Conservation (phyloP, 1,139 yeast species). For the Yamadazyma triangularis region DNA sequence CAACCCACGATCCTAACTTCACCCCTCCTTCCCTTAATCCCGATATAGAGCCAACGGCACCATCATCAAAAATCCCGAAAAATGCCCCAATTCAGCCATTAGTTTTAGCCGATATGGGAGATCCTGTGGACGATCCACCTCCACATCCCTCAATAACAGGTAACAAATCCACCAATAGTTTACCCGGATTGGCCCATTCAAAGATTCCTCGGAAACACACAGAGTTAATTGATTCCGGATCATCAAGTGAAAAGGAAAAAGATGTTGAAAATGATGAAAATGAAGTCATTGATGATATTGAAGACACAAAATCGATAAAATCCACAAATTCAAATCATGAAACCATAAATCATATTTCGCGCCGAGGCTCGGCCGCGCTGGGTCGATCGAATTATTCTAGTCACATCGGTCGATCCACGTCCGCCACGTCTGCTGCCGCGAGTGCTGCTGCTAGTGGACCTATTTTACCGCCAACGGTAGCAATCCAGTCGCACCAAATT, state of each 20-base stretch:
- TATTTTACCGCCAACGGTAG: too few relatives aligned
- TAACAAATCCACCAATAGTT: slow-evolving; percentile 5
- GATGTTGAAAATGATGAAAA: neutral
- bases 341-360: too few relatives aligned
- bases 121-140: slow-evolving; percentile 70
- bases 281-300: neutral
- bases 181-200: too few relatives aligned
- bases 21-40: slow-evolving; percentile 65
- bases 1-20: slow-evolving; percentile 75
- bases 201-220: slow-evolving; percentile 42
- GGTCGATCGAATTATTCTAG: too few relatives aligned
- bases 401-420: too few relatives aligned
- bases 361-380: too few relatives aligned
- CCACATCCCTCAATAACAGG: slow-evolving; percentile 39
- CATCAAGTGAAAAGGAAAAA: neutral
- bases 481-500: slow-evolving; percentile 56
- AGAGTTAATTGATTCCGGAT: slow-evolving; percentile 27
- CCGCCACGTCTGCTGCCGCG: neutral
- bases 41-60: slow-evolving; percentile 64
- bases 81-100: slow-evolving; percentile 70
- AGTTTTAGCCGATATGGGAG: slow-evolving; percentile 71
- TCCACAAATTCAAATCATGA: neutral
- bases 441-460: neutral
- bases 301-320: too few relatives aligned
- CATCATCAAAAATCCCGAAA: slow-evolving; percentile 67